Evolutionary conservation across 108 stramenopile genomes (phyloP).

Genomic region (Hondaea fermentalgiana): DNA sequence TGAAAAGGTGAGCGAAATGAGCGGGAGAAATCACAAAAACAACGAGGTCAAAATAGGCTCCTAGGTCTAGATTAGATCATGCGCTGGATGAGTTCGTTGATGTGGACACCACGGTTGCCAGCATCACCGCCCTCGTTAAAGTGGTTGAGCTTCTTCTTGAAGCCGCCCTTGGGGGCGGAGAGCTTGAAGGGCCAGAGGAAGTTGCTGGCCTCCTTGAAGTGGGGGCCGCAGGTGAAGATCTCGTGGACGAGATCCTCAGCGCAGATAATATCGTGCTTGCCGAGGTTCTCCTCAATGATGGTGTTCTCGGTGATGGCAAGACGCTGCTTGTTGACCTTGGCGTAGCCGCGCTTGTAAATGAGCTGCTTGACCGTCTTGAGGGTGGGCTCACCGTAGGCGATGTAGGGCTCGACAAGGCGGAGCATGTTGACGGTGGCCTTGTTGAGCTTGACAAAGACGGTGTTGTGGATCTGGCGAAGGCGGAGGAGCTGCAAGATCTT

Average conservation of each 20-base stretch:
- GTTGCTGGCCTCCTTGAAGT: conserved; percentile 99
- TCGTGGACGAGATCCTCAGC: conserved; percentile 89
- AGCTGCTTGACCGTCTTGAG: conserved; percentile 86
- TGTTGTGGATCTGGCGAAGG: conserved; percentile 98
- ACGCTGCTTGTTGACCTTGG: conserved; percentile 82
- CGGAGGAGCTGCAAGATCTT: conserved; percentile 99
- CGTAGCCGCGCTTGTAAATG: conserved; percentile 98
- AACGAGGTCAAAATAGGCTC: neutral
- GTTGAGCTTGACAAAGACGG: conserved; percentile 94
- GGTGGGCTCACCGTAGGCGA: conserved; percentile 95
- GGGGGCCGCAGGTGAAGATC: conserved; percentile 88
- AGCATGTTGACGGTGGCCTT: conserved; percentile 98
- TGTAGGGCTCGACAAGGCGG: conserved; percentile 95
- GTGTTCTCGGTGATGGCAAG: conserved; percentile 89
- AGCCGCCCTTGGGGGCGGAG: conserved; percentile 88
- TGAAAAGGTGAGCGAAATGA: neutral
- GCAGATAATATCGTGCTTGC: conserved; percentile 69
- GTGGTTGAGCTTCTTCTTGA: conserved; percentile 97
- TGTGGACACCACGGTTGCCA: conserved; percentile 88
- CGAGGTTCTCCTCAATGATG: conserved; percentile 74
- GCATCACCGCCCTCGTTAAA: conserved; percentile 98
- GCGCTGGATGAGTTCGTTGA: conserved; percentile 84
- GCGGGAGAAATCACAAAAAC: neutral
- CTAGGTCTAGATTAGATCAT: conserved; percentile 67
- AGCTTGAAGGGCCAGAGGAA: conserved; percentile 99